phyloP scores from a whole-genome alignment of 306 rosid genomes.

The Trichosanthes truncata region DNA sequence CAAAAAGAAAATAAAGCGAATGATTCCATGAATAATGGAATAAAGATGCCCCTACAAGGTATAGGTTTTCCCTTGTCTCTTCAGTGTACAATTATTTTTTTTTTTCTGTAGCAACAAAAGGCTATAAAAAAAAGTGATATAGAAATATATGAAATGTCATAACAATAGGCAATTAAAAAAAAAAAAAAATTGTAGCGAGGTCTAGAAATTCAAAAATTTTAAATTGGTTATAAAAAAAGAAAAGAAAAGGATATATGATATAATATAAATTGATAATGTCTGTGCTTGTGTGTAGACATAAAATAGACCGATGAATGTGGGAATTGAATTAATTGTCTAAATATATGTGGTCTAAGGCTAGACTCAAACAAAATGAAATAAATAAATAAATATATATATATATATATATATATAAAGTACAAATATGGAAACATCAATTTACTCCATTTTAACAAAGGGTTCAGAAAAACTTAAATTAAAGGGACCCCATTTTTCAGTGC shows the following conservation, averaged over 20 bases:
- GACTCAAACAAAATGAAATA: not conserved
- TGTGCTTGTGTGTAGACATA: not conserved
- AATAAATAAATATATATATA: too few relatives aligned
- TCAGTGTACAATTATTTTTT: not conserved
- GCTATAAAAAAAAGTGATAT: not conserved
- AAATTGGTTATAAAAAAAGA: not conserved
- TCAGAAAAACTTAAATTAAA: not conserved
- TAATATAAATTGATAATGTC: not conserved
- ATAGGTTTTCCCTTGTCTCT: not conserved
- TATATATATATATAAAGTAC: not conserved
- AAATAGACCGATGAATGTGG: not conserved
- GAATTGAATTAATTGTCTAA: not conserved
- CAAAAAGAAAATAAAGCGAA: not conserved
- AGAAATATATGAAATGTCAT: too few relatives aligned
- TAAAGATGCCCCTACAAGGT: not conserved
- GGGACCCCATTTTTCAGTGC: slow-evolving; percentile 2
- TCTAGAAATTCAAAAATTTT: not conserved
- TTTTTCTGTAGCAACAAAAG: not conserved
- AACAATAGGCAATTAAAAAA: too few relatives aligned
- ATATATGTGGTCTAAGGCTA: not conserved
- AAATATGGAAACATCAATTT: not conserved
- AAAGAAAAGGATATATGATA: not conserved
- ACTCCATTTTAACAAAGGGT: not conserved
- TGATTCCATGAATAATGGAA: not conserved
- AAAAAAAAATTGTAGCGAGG: too few relatives aligned